A percentile compares a stretch with the other conserved stretches of the same genome.
Conservation (phyloP, 139 green algal species). For the Pleodorina starrii region DNA sequence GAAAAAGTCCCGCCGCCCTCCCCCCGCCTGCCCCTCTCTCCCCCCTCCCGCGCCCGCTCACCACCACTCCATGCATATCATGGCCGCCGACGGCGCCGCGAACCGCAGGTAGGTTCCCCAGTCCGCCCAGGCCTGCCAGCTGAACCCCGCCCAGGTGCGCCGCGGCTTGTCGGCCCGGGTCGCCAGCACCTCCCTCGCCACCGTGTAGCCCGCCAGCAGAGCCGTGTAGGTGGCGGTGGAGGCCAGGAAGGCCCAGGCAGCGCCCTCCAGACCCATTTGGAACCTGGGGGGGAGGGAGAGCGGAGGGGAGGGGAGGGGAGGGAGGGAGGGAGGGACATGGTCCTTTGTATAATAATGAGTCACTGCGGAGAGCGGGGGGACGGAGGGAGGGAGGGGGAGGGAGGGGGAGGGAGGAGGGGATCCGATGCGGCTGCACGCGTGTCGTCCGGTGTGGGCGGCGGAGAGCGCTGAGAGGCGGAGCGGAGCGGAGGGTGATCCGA, state of each 20-base stretch:
- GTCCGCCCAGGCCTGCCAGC: conserved; percentile 33
- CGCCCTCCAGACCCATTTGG: conserved; percentile 73
- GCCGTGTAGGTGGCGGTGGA: conserved; percentile 46
- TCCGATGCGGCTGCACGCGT: too few relatives aligned
- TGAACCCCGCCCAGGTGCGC: conserved; percentile 44
- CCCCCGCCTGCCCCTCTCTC: too few relatives aligned
- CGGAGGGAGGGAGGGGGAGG: too few relatives aligned
- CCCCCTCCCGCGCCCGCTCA: background rate
- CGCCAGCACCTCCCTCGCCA: conserved; percentile 19
- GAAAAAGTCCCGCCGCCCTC: too few relatives aligned
- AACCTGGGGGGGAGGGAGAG: conserved; percentile 19
- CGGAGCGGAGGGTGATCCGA: too few relatives aligned
- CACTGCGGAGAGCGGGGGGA: too few relatives aligned
- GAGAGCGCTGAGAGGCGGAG: too few relatives aligned
- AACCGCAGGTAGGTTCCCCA: conserved; percentile 67
- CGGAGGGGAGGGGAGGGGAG: background rate
- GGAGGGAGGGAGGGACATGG: too few relatives aligned
- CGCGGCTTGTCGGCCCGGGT: background rate
- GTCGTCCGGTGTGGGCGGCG: too few relatives aligned
- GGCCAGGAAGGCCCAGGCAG: conserved; percentile 68
- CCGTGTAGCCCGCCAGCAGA: conserved; percentile 34
- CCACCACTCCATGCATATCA: conserved; percentile 73
- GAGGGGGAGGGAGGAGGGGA: too few relatives aligned
- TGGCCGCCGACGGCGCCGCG: conserved; percentile 59
- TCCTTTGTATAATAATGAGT: too few relatives aligned